Base-by-base conservation (phyloP, 2,329 filamentous ascomycete species). In the Arthroderma sp. region DNA sequence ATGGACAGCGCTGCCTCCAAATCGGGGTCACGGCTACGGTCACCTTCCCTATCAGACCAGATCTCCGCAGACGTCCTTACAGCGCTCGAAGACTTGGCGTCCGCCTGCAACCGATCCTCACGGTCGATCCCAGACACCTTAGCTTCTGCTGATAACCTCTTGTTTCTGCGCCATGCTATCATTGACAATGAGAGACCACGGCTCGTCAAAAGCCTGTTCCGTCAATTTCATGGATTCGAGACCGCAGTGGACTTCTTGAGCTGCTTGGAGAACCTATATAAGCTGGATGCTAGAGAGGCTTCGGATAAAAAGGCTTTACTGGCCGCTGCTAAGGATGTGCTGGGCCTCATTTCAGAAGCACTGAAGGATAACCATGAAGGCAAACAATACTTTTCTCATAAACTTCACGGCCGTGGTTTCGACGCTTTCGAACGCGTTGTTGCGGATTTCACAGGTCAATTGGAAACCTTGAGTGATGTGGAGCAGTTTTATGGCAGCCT, bases 401-500 rank as follows among this genome's bases (percentile, higher is more conserved):
- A 78, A 52, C 78, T 93, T 29, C 76, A 84, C 47, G 80, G 77
- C 22, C 83, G 81, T 46, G 87, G 89, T 3, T 94, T 86, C 81
- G 73, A 79, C 51, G 76, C 79, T 5, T 62, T 95, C 44, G 81
- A 91, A 56, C 77, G 84, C 57, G 77, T 76, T 4, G 74, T 66
- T 76, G 75, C 50, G 78, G 77, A 60, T 78, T 80, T 61, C 77
- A 82, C 31, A 65, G 79, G 43, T 72, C 81, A 44, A 75, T 74
- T 51, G 73, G 52, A 54, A 37, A 45, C 49, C 22, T 44, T 43
- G 7, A 49, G 58, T 38, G 49, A 38, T 29, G 38, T 45, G 6
- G 84, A 93, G 53, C 82, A 88, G 61, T 72, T 93, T 3, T 93
- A 93, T 63, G 86, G 86, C 29, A 81, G 82, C 54, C 74, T 95